These are phyloP conservation scores for Phialocephala sp. DNA, from an alignment of 2,329 filamentous ascomycete species.

Conservation along the genomic window DNA sequence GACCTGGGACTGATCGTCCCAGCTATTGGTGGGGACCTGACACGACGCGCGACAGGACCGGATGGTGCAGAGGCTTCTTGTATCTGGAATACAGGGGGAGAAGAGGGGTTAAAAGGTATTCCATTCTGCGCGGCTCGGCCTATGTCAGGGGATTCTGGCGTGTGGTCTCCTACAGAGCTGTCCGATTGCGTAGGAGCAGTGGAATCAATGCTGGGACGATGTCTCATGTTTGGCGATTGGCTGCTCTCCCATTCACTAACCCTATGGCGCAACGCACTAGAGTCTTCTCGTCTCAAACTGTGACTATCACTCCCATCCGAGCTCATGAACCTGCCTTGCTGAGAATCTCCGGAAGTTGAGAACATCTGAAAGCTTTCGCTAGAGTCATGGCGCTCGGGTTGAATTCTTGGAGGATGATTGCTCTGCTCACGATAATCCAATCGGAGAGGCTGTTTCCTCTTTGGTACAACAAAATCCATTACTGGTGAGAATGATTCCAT, in stretches of 20 bases:
- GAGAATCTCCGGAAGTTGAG: conserved; percentile 58
- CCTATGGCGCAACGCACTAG: conserved; percentile 33
- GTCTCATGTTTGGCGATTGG: conserved; percentile 24
- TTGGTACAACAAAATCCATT: conserved; percentile 57
- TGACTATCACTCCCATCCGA: conserved; percentile 45
- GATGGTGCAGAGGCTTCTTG: conserved; percentile 36
- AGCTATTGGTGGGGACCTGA: conserved; percentile 22
- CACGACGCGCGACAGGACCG: conserved; percentile 2
- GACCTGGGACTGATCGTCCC: conserved; percentile 21
- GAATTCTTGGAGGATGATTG: conserved; percentile 32
- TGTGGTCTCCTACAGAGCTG: conserved; percentile 27
- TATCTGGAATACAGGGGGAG: conserved; percentile 34
- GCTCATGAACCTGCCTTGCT: conserved; percentile 46
- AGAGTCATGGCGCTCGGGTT: conserved; percentile 58
- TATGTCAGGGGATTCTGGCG: conserved; percentile 21
- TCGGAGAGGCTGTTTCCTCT: conserved; percentile 47
- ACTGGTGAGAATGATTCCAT: conserved; percentile 57
- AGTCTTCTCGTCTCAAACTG: conserved; percentile 25
- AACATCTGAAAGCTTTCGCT: conserved; percentile 66
- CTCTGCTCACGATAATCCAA: conserved; percentile 40
- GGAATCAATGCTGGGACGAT: conserved; percentile 37
- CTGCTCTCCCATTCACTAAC: conserved; percentile 42
- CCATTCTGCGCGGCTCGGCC: conserved; percentile 15
- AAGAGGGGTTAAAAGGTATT: conserved; percentile 23
- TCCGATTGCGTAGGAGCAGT: conserved; percentile 25